These are phyloP conservation scores for Pichia sp. DNA, from an alignment of 1,139 yeast genomes.

Conservation along the genomic window DNA sequence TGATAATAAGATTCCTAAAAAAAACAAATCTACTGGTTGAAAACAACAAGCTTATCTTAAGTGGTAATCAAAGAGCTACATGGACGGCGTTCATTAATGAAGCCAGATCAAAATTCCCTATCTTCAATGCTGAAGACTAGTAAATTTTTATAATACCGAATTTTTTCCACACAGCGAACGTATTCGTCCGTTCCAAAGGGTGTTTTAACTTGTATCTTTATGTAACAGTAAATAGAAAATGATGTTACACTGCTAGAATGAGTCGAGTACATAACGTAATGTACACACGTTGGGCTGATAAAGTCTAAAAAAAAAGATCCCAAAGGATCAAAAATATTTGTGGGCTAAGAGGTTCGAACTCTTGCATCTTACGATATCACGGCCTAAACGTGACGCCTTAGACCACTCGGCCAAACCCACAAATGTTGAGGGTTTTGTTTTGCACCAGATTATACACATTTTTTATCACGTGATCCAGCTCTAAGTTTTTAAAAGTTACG, in stretches of 20 bases:
- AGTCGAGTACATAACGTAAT: not conserved
- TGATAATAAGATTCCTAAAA: slow-evolving; percentile 29
- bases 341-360: slow-evolving; percentile 36
- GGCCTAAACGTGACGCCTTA: slow-evolving; percentile 30
- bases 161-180: not conserved
- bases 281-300: not conserved
- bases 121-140: slow-evolving; percentile 7
- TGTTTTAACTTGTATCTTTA: not conserved
- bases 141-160: not conserved
- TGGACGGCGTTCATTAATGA: slow-evolving; percentile 24
- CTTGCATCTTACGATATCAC: slow-evolving; percentile 34
- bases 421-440: not conserved
- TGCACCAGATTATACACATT: not conserved
- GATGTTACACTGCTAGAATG: too few relatives aligned
- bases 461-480: not conserved
- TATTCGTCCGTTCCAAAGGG: not conserved
- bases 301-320: not conserved
- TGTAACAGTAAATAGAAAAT: not conserved
- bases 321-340: slow-evolving; percentile 16
- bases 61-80: slow-evolving; percentile 19
- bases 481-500: not conserved
- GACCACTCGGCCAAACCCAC: slow-evolving; percentile 30
- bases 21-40: slow-evolving; percentile 22
- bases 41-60: slow-evolving; percentile 19
- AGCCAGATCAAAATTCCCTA: slow-evolving; percentile 7